A percentile compares a stretch with the other conserved stretches of the same genome.
Conservation (phyloP, 2,329 filamentous ascomycete genomes). For the Arthroderma uncinatum region DNA sequence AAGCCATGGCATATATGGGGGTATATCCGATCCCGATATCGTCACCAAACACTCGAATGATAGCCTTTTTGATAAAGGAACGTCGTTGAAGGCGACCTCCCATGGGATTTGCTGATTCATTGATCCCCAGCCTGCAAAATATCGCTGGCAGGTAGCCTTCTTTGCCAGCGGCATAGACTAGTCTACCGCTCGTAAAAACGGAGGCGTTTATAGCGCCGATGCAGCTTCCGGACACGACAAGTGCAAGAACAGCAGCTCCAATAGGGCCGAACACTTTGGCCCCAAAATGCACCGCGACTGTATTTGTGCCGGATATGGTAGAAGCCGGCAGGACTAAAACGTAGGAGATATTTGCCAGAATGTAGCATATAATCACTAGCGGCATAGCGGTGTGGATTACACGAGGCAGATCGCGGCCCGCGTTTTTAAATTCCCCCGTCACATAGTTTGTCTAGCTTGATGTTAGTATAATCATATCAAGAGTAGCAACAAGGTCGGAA, state of each 20-base stretch:
- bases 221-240: constrained; percentile 83
- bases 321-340: constrained; percentile 80
- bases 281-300: constrained; percentile 91
- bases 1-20: constrained; percentile 77
- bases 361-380: constrained; percentile 77
- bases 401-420: constrained; percentile 74
- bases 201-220: constrained; percentile 91
- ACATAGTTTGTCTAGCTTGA: constrained; percentile 77
- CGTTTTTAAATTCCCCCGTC: constrained; percentile 90
- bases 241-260: constrained; percentile 71
- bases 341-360: constrained; percentile 86
- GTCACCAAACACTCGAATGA: constrained; percentile 60
- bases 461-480: not conserved
- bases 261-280: constrained; percentile 75
- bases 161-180: constrained; percentile 89
- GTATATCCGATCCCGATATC: constrained; percentile 78
- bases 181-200: constrained; percentile 80
- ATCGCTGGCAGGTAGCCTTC: constrained; percentile 82
- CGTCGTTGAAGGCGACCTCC: constrained; percentile 32
- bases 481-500: constrained; percentile 3
- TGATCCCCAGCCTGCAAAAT: constrained; percentile 72
- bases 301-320: constrained; percentile 77
- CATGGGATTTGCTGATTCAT: constrained; percentile 24
- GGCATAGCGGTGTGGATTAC: constrained; percentile 97
- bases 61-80: constrained; percentile 47